Evolutionary conservation across 176 grass and related monocot species (phyloP), one percentile per base, ranked within the genome.

Genomic region (Miscanthus lutarioriparius): DNA sequence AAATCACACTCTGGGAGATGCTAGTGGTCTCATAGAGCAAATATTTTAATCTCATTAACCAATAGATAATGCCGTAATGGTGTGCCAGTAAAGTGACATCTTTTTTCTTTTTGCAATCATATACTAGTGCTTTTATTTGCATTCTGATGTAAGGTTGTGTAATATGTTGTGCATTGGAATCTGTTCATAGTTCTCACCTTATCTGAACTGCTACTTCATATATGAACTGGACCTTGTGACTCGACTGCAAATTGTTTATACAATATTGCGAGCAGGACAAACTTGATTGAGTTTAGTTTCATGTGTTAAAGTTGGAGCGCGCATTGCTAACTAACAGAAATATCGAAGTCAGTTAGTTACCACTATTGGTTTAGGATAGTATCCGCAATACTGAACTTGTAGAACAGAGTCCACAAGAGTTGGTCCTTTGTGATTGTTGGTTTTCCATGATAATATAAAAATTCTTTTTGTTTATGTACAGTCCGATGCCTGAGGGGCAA

Each of bases 401-500:
- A 66, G 22, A 30, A 28, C 26, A 56, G 53, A 54, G 19, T 41
- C 68, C 20, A 17, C 41, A 9, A 19, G 43, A 32, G 26, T 28
- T 66, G 22, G 62, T 47, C 62, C 16, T 66, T 33, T 33, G 45
- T 79, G 7, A 66, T 20, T 66, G 51, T 40, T 14, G 14, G 27
- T 43, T 3, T 78, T 80, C 25, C 65, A 85, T 41, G 22, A 1
- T 75, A 33, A 84, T 47, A 84, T 67, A 7, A 62, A 11, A 27
- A 22, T 38, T 76, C 7, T 63, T 80, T 71, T 87, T 74, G 23
- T 73, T 35, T 75, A 9, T 49, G 32, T 73, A 19, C 81, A 94
- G 86, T 71, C 69, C 89, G 4, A 35, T 72, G 72, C 16, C 62
- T 3, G 86, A 72, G 25, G 62, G 53, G 41, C 86, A 86, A 41